phyloP scores from a whole-genome alignment of 202 grass and related monocot genomes.

The Carex arenaria region DNA sequence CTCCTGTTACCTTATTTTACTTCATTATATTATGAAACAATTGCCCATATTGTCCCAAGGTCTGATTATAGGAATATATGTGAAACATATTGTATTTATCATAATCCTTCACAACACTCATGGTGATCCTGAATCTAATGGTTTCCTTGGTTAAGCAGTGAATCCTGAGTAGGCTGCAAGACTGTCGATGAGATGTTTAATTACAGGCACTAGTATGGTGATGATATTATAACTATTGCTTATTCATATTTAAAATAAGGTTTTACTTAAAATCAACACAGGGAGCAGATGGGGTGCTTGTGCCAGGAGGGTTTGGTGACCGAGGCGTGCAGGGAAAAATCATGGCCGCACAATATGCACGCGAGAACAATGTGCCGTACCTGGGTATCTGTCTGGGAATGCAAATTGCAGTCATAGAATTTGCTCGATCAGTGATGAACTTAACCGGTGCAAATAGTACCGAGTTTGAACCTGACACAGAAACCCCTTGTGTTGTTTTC shows the following conservation, averaged over 20 bases:
- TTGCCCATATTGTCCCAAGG: too few species aligned
- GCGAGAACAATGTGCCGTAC: constrained; percentile 88
- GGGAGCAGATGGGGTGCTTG: constrained; percentile 88
- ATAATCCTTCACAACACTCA: neutral
- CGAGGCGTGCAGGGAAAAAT: constrained; percentile 98
- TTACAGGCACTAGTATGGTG: neutral
- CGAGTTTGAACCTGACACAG: constrained; percentile 70
- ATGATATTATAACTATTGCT: neutral
- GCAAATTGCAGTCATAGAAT: constrained; percentile 96
- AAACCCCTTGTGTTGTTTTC: constrained; percentile 78
- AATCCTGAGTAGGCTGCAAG: neutral
- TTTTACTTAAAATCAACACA: constrained; percentile 39
- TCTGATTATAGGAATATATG: neutral
- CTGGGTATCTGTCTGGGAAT: constrained; percentile 96
- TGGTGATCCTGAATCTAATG: neutral
- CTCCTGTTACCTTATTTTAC: neutral
- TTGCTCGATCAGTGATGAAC: constrained; percentile 72
- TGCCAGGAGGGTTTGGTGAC: constrained; percentile 96
- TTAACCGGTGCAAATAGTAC: constrained; percentile 75
- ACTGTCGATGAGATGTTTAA: neutral
- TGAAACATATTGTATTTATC: neutral
- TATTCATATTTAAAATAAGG: neutral
- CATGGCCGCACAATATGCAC: constrained; percentile 85
- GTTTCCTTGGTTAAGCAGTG: neutral
- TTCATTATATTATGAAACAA: neutral